Conservation (phyloP, 2,329 filamentous ascomycete species). For the Geosmithia flava region DNA sequence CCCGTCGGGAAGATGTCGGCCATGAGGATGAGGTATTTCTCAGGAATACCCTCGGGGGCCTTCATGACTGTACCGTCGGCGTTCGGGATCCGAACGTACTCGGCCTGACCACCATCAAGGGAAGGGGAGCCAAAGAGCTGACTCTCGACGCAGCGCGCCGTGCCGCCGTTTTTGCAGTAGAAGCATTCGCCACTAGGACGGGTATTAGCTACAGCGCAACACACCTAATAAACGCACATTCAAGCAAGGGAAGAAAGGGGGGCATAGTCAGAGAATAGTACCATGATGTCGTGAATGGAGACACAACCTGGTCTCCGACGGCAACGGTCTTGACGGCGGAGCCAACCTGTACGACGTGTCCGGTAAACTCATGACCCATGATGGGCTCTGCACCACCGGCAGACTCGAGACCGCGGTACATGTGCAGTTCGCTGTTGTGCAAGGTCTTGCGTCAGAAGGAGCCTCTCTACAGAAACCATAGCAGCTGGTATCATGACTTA, state of each 20-base stretch:
- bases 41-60: conserved; percentile 40
- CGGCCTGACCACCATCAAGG: conserved; percentile 70
- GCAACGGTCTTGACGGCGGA: conserved; percentile 54
- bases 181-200: conserved; percentile 49
- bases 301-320: conserved; percentile 67
- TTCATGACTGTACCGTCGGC: conserved; percentile 32
- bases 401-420: conserved; percentile 70
- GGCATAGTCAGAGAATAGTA: conserved; percentile 19
- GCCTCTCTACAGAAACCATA: not conserved
- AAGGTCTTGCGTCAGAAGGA: not conserved
- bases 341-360: conserved; percentile 57
- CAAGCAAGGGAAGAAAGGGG: not conserved
- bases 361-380: conserved; percentile 82
- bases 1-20: conserved; percentile 86
- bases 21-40: conserved; percentile 73
- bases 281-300: conserved; percentile 76
- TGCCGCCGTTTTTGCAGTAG: conserved; percentile 68
- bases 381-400: conserved; percentile 46
- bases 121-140: conserved; percentile 56
- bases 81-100: conserved; percentile 69
- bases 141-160: conserved; percentile 62
- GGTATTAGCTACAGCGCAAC: not conserved
- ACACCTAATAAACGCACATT: not conserved
- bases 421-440: conserved; percentile 60
- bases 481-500: conserved; percentile 23